Evolutionary conservation across 768 basidiomycete genomes (phyloP).

Genomic region (Infundibulicybe gibba): DNA sequence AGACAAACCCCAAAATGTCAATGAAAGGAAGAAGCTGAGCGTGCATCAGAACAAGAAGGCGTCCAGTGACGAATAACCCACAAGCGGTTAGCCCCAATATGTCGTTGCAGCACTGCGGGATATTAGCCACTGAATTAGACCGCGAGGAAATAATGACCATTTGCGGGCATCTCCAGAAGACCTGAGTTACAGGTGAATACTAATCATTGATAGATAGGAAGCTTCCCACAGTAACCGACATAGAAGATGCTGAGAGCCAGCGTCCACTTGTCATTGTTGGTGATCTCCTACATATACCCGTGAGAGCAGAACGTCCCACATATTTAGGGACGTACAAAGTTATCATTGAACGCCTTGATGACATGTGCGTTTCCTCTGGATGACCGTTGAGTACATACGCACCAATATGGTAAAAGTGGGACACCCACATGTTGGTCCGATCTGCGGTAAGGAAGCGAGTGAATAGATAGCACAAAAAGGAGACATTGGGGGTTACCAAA

Average conservation of each 20-base stretch:
- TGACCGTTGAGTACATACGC: too few species aligned
- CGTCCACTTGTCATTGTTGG: slow-evolving; percentile 53
- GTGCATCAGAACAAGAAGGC: too few species aligned
- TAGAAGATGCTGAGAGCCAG: slow-evolving; percentile 56
- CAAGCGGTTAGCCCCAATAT: slow-evolving; percentile 59
- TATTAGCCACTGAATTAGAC: too few species aligned
- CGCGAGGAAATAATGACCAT: slow-evolving; percentile 24
- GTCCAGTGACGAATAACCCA: slow-evolving; percentile 14
- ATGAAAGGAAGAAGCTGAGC: slow-evolving; percentile 48
- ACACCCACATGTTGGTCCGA: slow-evolving; percentile 50
- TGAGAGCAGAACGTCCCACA: neutral
- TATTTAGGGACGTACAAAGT: slow-evolving; percentile 34
- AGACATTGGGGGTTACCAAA: slow-evolving; percentile 26
- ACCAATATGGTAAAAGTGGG: neutral
- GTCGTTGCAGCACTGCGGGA: slow-evolving; percentile 44
- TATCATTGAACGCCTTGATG: slow-evolving; percentile 45
- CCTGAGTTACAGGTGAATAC: slow-evolving; percentile 19
- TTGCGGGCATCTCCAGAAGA: slow-evolving; percentile 55
- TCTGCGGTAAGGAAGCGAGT: slow-evolving; percentile 24
- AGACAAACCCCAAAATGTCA: slow-evolving; percentile 49
- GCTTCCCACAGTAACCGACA: slow-evolving; percentile 47
- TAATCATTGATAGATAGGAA: too few species aligned
- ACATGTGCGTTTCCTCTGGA: slow-evolving; percentile 54
- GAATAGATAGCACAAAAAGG: neutral
- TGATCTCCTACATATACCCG: slow-evolving; percentile 34